phyloP scores from a whole-genome alignment of 177 flowering plant species.

The Telopea speciosissima region DNA sequence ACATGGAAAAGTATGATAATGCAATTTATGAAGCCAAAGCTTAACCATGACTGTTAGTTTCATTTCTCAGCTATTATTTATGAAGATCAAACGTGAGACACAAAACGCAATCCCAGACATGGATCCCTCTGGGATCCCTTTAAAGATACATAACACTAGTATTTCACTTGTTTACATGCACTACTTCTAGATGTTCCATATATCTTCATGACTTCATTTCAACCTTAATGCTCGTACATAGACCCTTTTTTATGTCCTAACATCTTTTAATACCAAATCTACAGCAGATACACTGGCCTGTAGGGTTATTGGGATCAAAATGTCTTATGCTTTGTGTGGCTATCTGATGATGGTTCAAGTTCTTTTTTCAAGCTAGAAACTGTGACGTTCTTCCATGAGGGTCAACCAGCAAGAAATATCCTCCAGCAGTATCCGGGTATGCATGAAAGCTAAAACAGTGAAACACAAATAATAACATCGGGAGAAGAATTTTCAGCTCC shows the following conservation, averaged over 20 bases:
- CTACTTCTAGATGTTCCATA: too few species aligned
- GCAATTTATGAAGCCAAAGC: too few species aligned
- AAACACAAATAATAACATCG: neutral
- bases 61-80: neutral
- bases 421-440: neutral
- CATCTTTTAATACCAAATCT: neutral
- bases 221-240: too few species aligned
- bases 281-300: neutral
- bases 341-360: neutral
- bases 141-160: too few species aligned
- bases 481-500: neutral
- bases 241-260: neutral
- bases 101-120: too few species aligned
- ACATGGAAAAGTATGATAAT: too few species aligned
- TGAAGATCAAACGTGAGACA: too few species aligned
- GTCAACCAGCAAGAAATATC: neutral
- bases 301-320: neutral
- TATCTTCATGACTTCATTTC: neutral
- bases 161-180: too few species aligned
- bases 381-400: neutral
- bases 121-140: neutral
- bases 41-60: too few species aligned
- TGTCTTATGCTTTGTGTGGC: neutral
- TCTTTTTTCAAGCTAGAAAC: neutral
- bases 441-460: conserved; percentile 1